These are phyloP conservation scores for Pichia pseudocactophila DNA, from an alignment of 805 yeast species.

Conservation along the genomic window DNA sequence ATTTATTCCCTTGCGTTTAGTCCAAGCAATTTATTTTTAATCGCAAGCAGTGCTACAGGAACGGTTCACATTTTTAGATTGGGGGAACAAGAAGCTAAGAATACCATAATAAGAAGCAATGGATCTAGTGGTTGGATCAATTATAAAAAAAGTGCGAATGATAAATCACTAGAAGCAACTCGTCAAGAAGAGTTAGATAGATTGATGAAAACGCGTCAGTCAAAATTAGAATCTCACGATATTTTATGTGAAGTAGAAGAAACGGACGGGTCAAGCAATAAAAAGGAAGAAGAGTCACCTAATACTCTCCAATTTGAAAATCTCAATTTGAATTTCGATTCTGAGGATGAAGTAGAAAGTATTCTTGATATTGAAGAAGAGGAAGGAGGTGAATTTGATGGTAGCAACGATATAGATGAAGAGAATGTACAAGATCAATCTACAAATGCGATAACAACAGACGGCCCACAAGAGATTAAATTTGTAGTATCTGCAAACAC, in stretches of 20 bases:
- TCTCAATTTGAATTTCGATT: conserved; percentile 19
- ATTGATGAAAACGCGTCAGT: conserved; percentile 10
- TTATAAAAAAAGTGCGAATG: conserved; percentile 6
- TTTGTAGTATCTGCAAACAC: conserved; percentile 25
- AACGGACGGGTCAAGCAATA: neutral
- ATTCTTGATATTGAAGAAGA: conserved; percentile 14
- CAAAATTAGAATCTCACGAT: conserved; percentile 9
- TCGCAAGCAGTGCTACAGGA: conserved; percentile 83
- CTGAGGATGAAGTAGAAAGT: conserved; percentile 29
- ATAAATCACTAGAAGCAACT: conserved; percentile 8
- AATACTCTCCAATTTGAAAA: conserved; percentile 3
- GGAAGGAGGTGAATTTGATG: conserved; percentile 22
- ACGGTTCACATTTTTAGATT: conserved; percentile 88
- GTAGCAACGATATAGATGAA: conserved; percentile 17
- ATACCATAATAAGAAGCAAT: conserved; percentile 16
- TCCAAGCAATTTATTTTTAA: conserved; percentile 59
- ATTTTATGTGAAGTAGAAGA: neutral
- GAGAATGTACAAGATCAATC: conserved; percentile 10
- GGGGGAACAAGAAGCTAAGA: conserved; percentile 37
- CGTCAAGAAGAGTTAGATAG: conserved; percentile 12
- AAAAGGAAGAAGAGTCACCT: neutral
- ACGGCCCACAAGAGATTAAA: too few relatives aligned
- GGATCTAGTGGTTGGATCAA: conserved; percentile 11
- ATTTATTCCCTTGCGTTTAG: conserved; percentile 79
- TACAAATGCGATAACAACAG: conserved; percentile 1